Conservation (phyloP, 2,329 filamentous ascomycete species). For the Pseudogymnoascus destructans region DNA sequence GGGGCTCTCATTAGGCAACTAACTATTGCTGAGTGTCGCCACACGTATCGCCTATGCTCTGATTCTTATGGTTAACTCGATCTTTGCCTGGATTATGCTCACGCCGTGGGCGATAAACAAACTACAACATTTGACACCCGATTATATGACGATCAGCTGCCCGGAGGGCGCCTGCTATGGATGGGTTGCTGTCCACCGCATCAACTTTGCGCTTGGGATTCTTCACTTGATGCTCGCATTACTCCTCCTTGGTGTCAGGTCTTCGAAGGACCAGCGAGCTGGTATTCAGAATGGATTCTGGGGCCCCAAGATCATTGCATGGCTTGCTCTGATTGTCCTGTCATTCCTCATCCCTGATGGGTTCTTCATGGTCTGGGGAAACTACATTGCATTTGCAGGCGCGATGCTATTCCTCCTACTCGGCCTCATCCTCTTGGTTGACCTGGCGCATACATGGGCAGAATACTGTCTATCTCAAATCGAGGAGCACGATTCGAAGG, state of each 20-base stretch:
- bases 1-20: conserved; percentile 13
- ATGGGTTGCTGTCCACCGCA: conserved; percentile 90
- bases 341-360: conserved; percentile 91
- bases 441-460: conserved; percentile 92
- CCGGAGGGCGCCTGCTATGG: conserved; percentile 84
- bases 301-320: conserved; percentile 88
- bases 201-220: conserved; percentile 92
- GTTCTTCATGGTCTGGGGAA: conserved; percentile 94
- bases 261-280: conserved; percentile 76
- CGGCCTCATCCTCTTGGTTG: conserved; percentile 81
- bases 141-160: conserved; percentile 93
- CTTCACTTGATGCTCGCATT: conserved; percentile 83
- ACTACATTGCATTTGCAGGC: conserved; percentile 77
- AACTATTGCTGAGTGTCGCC: conserved; percentile 52
- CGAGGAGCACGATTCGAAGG: conserved; percentile 68
- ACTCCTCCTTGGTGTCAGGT: conserved; percentile 73
- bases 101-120: conserved; percentile 98
- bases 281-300: conserved; percentile 96
- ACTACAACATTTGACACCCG: conserved; percentile 77
- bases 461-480: conserved; percentile 93
- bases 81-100: conserved; percentile 97
- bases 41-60: conserved; percentile 95
- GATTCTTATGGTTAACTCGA: conserved; percentile 90
- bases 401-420: conserved; percentile 91
- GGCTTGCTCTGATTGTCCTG: conserved; percentile 74